Evolutionary conservation across 2,329 filamentous ascomycete species (phyloP), one percentile per base, ranked within the genome.

Genomic region (Fusarium avenaceum): DNA sequence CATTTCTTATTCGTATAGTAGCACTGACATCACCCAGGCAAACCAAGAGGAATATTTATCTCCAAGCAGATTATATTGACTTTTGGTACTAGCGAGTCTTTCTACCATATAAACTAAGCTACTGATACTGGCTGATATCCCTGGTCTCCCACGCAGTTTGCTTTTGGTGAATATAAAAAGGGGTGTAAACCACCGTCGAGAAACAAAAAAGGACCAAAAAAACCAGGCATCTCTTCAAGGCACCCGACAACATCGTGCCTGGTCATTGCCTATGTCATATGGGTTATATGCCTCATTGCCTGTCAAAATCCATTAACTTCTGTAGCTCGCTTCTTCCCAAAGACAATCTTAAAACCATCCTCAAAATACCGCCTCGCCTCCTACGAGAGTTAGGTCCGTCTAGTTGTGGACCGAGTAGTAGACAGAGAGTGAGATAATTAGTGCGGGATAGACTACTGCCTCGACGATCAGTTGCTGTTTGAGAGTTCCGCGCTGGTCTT

Each of bases 391-490:
- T 19, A 15, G 19, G 20, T 44, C 39, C 10, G 44, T 65, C 32
- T 65, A 49, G n/a, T 52, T 44, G 48, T 39, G 53, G 24, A 57
- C 39, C 19, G 75, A 76, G 60, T 75, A 80, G 55, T 76, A 74
- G 20, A 79, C 73, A 4, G 74, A 57, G 43, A 80, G 54, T 13
- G 73, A 57, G 20, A 77, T 70, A 33, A 79, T 75, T 22, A 81
- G 56, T 3, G 69, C 67, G 7, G 75, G 65, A 51, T 79, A 80
- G 1, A 77, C 14, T 7, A 81, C 60, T 10, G 74, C 73, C 57
- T 82, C 76, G 4, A 72, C 67, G 11, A 80, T 51, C 11, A 86
- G 75, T 69, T 84, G 80, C 26, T 74, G 72, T 46, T 74, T 76
- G 14, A 81, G 64, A 6, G 69, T 68, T 5, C 58, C 63, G 4